A percentile compares a stretch with the other conserved stretches of the same genome.
phyloP scores from a whole-genome alignment of 208 protist species.

The Trypanosoma platydactyli region DNA sequence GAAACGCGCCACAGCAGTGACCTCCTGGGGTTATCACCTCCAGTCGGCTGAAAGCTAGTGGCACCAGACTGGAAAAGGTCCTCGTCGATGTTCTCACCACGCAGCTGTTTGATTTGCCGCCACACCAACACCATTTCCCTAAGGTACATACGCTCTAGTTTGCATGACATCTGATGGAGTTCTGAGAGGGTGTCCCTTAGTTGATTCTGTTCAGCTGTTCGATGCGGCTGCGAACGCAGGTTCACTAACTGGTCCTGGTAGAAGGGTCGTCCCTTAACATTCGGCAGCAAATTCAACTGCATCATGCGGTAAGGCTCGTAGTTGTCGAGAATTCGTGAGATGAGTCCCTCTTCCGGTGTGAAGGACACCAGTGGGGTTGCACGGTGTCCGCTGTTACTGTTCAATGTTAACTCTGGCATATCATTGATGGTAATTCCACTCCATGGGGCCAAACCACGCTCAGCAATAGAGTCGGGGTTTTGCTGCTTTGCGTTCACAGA shows the following conservation, averaged over 20 bases:
- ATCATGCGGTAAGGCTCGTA: constrained; percentile 83
- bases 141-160: constrained; percentile 24
- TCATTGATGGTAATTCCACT: neutral
- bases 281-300: constrained; percentile 61
- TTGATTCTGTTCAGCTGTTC: constrained; percentile 33
- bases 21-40: neutral
- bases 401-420: neutral
- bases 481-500: neutral
- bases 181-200: constrained; percentile 9
- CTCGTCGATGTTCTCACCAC: constrained; percentile 13
- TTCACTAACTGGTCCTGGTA: constrained; percentile 64
- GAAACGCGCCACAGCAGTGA: neutral
- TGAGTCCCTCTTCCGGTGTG: constrained; percentile 51
- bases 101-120: constrained; percentile 15
- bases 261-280: constrained; percentile 57
- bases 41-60: neutral
- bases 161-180: constrained; percentile 19
- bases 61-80: neutral
- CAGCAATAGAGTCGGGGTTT: neutral
- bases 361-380: constrained; percentile 41
- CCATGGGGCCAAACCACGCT: constrained; percentile 6
- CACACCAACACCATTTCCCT: constrained; percentile 22
- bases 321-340: constrained; percentile 60
- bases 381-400: neutral
- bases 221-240: constrained; percentile 37